Evolutionary conservation across 2,329 filamentous ascomycete genomes (phyloP), one percentile per base, ranked within the genome.

Genomic region (Paraphaeosphaeria minitans): DNA sequence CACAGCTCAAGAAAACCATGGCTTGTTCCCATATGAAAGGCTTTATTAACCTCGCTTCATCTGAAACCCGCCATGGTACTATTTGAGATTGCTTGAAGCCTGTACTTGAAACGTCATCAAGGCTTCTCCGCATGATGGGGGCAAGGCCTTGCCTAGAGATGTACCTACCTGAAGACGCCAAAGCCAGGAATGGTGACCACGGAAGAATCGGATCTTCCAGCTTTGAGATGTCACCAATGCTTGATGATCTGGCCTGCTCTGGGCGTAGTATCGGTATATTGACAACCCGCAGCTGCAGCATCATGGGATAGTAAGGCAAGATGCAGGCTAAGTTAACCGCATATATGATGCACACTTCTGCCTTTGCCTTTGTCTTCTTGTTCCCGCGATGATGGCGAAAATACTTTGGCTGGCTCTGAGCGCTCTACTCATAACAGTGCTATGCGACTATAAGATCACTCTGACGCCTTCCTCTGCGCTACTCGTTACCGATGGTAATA

Each of bases 201-300:
- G 62, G 60, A 51, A 59, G 51, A 65, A 63, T 61, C 58, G 53
- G 24, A 16, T 16, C 41, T 33, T 37, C 3, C 27, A 50, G 14
- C 27, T 29, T 50, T 43, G 10, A 8, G 29, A 45, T 55, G 27
- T 24, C 14, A 33, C 21, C 46, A 41, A 31, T 19, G 48, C 7
- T 54, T 31, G 58, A 31, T 39, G 58, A 63, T 65, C 62, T 56
- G 50, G 14, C 50, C 54, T 51, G n/a, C 37, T 59, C 54, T 24
- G 22, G 60, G 57, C 51, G 53, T 64, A 57, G 63, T 64, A 61
- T 66, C 63, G 61, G 63, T 64, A 62, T 48, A 66, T 66, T 59
- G 52, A 58, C 24, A n/a, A 51, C 53, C 63, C 57, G 61, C 56
- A 58, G 45, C 21, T 12, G 14, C 46, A 35, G 14, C 54, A 45